Conservation (phyloP, 176 grass and related monocot genomes). For the Phragmites australis region DNA sequence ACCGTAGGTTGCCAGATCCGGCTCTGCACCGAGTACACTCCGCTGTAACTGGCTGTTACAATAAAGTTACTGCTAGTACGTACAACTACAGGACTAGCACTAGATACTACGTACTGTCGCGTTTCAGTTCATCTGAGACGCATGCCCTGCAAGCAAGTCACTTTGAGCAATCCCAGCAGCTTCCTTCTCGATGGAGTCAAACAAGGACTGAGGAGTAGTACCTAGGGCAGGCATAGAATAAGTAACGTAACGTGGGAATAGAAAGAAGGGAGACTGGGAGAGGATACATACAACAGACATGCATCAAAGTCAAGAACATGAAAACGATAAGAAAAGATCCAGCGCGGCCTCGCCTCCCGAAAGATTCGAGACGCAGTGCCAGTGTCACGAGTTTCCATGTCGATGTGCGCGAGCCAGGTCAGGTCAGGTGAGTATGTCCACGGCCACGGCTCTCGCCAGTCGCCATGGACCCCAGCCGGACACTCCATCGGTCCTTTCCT, state of each 20-base stretch:
- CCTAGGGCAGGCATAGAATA: neutral
- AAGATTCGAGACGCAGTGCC: slow-evolving; percentile 13
- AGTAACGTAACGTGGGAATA: neutral
- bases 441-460: neutral
- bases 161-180: no score
- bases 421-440: neutral
- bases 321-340: slow-evolving; percentile 39
- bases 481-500: no score
- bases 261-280: neutral
- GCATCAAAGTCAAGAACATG: slow-evolving; percentile 38
- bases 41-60: no score
- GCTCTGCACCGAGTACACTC: no score
- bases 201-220: neutral
- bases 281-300: neutral
- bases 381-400: slow-evolving; percentile 17
- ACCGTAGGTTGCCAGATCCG: no score
- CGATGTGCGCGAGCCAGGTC: slow-evolving; percentile 6
- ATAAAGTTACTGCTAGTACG: no score
- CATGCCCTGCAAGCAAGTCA: no score
- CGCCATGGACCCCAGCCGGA: neutral
- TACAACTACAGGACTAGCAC: no score
- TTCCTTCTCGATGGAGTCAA: neutral
- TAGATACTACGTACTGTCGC: no score
- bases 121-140: no score
- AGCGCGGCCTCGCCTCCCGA: slow-evolving; percentile 6